Base-by-base conservation (phyloP, 495 filamentous ascomycete species). In the Ramalina intermedia region DNA sequence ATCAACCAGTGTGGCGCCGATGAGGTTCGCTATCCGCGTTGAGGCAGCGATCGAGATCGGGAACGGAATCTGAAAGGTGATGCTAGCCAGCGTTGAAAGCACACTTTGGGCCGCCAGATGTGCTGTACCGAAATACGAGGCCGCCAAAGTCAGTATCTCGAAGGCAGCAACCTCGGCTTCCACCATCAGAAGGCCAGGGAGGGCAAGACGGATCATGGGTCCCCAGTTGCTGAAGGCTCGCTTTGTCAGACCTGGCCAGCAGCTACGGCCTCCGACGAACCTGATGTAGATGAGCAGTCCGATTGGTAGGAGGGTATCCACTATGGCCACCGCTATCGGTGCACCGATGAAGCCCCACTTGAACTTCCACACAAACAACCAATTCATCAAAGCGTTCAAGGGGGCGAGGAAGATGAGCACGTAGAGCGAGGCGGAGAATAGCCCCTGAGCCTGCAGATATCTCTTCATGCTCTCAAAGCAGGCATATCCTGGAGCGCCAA, bases 111-210 rank as follows among this genome's bases (percentile, higher is more conserved):
- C 80, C 1, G 83, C 83, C 7, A 91, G 69, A 37, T 76, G 73
- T 1, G 75, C 72, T 0, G 81, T 82, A 18, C 79, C 80, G 44
- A 89, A 77, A 49, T 82, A 81, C 16, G 78, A 79, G 0, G 82
- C 75, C 6, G 77, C 75, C 12, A 91, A 69, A 0, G 84, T 89
- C 40, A 91, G 62, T 37, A 89, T 72, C 58, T 89, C 85, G 55
- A 91, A 89, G 16, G 85, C 85, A 5, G 94, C 73, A 63, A 79
- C 90, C 60, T 95, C 90, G 6, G 89, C 88, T 61, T 91, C 81
- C 1, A 96, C 83, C 86, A 94, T 95, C 38, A 93, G 64, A 59
- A 95, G 76, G 3, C 89, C 89, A 0, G 82, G 88, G 16, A 94
- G 62, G 0, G 88, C 86, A 14, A 96, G 80, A 45, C 75, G 69